These are phyloP conservation scores for Ascodesmis nigricans DNA, from an alignment of 495 filamentous ascomycete species.

Conservation along the genomic window DNA sequence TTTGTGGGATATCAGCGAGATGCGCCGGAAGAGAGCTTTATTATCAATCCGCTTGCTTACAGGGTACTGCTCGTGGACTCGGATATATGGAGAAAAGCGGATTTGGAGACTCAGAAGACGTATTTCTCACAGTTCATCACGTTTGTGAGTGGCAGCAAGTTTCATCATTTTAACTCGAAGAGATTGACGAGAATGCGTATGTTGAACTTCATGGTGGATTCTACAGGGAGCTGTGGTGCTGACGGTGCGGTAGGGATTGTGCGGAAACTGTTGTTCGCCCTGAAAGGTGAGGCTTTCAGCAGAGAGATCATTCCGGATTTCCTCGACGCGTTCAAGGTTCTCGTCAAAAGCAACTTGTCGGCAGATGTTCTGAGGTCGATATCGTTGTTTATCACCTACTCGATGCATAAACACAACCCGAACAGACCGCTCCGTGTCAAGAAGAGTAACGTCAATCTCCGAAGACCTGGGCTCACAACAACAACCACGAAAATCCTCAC, in stretches of 20 bases:
- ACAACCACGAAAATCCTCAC: too few species aligned
- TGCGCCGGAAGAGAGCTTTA: slow-evolving; percentile 44
- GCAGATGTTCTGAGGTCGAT: slow-evolving; percentile 69
- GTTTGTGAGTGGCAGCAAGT: slow-evolving; percentile 66
- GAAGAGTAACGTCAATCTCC: slow-evolving; percentile 27
- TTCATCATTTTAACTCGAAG: slow-evolving; percentile 75
- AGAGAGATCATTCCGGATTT: slow-evolving; percentile 49
- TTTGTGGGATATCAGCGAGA: slow-evolving; percentile 72
- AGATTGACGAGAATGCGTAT: slow-evolving; percentile 75
- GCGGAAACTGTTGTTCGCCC: slow-evolving; percentile 67
- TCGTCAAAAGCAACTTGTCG: slow-evolving; percentile 58
- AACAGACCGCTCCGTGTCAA: slow-evolving; percentile 27
- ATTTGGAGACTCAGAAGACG: slow-evolving; percentile 47
- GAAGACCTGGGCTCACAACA: slow-evolving; percentile 11
- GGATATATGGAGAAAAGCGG: slow-evolving; percentile 71
- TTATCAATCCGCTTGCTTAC: slow-evolving; percentile 88
- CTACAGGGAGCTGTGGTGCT: slow-evolving; percentile 11
- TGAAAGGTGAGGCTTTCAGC: slow-evolving; percentile 64
- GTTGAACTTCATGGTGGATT: slow-evolving; percentile 21
- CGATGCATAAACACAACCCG: slow-evolving; percentile 45
- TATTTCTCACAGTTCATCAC: slow-evolving; percentile 81
- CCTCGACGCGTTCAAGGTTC: slow-evolving; percentile 47
- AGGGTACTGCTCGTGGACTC: slow-evolving; percentile 76
- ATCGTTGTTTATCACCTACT: slow-evolving; percentile 80
- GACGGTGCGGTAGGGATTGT: slow-evolving; percentile 43